Evolutionary conservation across 139 green algal genomes (phyloP).

Genomic region (Nannochloris sp.): DNA sequence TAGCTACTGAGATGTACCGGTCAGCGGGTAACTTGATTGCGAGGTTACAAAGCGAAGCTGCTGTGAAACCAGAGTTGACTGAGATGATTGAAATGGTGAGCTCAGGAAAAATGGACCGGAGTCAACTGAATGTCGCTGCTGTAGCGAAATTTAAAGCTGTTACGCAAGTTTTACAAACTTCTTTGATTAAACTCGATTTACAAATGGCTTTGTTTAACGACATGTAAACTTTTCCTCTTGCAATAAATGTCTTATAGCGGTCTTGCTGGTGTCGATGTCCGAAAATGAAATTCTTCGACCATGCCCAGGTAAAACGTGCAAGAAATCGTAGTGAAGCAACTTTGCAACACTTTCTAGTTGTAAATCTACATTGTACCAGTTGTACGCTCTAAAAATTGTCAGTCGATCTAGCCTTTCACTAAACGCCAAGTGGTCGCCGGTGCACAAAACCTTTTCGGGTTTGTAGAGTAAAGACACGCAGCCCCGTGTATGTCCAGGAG

Average conservation of each 20-base stretch:
- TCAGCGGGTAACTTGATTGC: constrained; percentile 54
- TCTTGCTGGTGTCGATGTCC: not conserved
- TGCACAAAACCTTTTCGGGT: constrained; percentile 42
- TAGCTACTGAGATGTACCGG: constrained; percentile 50
- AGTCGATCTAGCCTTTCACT: constrained; percentile 6
- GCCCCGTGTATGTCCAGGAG: constrained; percentile 64
- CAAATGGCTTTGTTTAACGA: constrained; percentile 1
- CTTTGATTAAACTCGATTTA: constrained; percentile 1
- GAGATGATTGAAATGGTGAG: not conserved
- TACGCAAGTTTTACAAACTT: not conserved
- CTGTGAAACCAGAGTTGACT: not conserved
- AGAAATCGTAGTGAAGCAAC: constrained; percentile 51
- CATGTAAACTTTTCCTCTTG: constrained; percentile 4
- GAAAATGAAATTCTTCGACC: constrained; percentile 23
- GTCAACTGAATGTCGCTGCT: not conserved
- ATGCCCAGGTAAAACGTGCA: constrained; percentile 65
- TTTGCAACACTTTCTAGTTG: constrained; percentile 51
- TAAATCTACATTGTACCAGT: constrained; percentile 32
- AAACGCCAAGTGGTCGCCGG: constrained; percentile 35
- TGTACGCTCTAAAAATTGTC: constrained; percentile 28
- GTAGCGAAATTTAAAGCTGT: not conserved
- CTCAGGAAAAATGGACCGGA: not conserved
- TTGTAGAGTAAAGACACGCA: constrained; percentile 52
- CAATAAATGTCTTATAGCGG: constrained; percentile 12
- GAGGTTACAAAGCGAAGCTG: constrained; percentile 48